Evolutionary conservation across 192 early-diverging fungal genomes (phyloP), one percentile per base, ranked within the genome.

Genomic region (Diversispora epigaea): DNA sequence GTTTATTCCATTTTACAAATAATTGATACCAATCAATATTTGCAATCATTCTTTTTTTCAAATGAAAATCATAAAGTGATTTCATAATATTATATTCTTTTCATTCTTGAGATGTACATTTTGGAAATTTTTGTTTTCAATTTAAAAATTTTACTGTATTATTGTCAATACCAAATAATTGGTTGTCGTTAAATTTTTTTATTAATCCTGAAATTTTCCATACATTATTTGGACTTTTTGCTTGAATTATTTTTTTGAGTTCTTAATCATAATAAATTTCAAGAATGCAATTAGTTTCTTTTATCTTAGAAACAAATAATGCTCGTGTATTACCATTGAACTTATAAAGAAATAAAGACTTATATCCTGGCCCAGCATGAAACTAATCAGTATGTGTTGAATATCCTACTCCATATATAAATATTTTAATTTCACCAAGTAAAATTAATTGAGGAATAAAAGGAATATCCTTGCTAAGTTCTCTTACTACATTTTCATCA

Each of bases 1-100:
- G 25, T 61, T 61, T 61, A 61, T 4, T 4, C 22, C 32, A 61
- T 12, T 1, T 12, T 61, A 39, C 22, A 32, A 61, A 61, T 0
- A 61, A 61, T 40, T 61, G 4, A 61, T 60, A 60, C 21, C 19
- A 60, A 39, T 61, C 14, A 39, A 61, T 61, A 61, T 61, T 61
- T 39, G 22, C 25, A 61, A 61, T 0, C 0, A 12, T 61, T 39
- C 14, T 12, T 0, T 4, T 2, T 61, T 40, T 61, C 12, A 61
- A 32, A 61, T 61, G 14, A 25, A 39, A 40, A 40, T 61, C 25
- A 39, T 61, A 61, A 39, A 61, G 7, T 2, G 58, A 40, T 40
- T 61, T 25, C 14, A 61, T 12, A 12, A 25, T 39, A 61, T 0
- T 39, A 61, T 12, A 61, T 12, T 0, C 4, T 12, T 61, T 1